Evolutionary conservation across 331 rosid species (phyloP).

Genomic region (Cydonia oblonga): DNA sequence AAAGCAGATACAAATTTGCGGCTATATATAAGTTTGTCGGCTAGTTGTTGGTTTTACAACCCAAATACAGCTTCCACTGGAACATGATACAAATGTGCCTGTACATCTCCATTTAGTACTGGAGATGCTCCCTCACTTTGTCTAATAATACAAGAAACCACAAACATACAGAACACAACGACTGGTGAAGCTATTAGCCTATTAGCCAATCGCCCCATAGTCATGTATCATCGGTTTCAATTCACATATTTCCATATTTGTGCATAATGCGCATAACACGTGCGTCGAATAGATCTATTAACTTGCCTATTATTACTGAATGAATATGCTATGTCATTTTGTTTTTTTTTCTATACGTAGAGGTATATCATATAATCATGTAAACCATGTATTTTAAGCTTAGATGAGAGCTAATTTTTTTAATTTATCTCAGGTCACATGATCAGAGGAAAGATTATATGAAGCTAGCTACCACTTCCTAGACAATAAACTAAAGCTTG

Average conservation of each 20-base stretch:
- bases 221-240: not conserved
- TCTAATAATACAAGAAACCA: not conserved
- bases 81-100: not conserved
- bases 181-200: not conserved
- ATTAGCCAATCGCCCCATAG: not conserved
- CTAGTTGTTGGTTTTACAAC: not conserved
- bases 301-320: not conserved
- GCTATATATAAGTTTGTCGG: not conserved
- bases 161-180: not conserved
- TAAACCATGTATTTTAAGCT: not conserved
- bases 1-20: not conserved
- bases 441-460: not conserved
- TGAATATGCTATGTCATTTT: not conserved
- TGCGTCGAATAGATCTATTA: not conserved
- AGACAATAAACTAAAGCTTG: not conserved
- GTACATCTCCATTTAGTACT: not conserved
- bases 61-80: not conserved
- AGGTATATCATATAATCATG: not conserved
- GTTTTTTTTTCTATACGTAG: not conserved
- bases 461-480: constrained; percentile 12
- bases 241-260: not conserved
- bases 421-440: not conserved
- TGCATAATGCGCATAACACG: not conserved
- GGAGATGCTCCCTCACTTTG: not conserved
- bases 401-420: not conserved